Evolutionary conservation across 1,139 yeast species (phyloP).

Genomic region (Geotrichum carabidarum): DNA sequence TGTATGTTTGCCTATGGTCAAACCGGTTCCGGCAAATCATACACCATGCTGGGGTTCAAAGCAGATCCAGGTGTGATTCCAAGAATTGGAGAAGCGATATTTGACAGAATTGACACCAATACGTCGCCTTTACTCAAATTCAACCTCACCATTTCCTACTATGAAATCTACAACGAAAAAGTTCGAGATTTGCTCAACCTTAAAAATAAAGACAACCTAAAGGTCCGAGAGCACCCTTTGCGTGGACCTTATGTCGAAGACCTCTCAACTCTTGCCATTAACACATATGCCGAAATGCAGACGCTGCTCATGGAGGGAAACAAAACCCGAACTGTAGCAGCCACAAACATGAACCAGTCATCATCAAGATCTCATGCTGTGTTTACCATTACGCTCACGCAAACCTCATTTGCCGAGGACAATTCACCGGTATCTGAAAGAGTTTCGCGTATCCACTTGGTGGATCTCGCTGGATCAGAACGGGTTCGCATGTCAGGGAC

Average conservation of each 20-base stretch:
- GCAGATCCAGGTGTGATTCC: slow-evolving; percentile 17
- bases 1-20: slow-evolving; percentile 86
- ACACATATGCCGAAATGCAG: slow-evolving; percentile 55
- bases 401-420: slow-evolving; percentile 49
- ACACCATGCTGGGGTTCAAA: slow-evolving; percentile 73
- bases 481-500: slow-evolving; percentile 55
- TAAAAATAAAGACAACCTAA: slow-evolving; percentile 46
- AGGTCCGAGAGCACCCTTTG: slow-evolving; percentile 66
- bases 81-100: slow-evolving; percentile 8
- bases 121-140: neutral
- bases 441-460: slow-evolving; percentile 50
- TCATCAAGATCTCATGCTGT: slow-evolving; percentile 92
- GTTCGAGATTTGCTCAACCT: slow-evolving; percentile 61
- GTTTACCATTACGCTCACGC: slow-evolving; percentile 44
- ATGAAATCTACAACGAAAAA: slow-evolving; percentile 88
- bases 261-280: slow-evolving; percentile 54
- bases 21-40: slow-evolving; percentile 83
- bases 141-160: slow-evolving; percentile 56
- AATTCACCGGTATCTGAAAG: slow-evolving; percentile 24
- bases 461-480: slow-evolving; percentile 96
- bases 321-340: slow-evolving; percentile 67
- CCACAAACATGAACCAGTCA: slow-evolving; percentile 72
- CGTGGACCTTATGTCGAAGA: slow-evolving; percentile 75
- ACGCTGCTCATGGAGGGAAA: slow-evolving; percentile 65
- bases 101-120: slow-evolving; percentile 3